Evolutionary conservation across 257 asterid species (phyloP), one percentile per base, ranked within the genome.

Genomic region (Perilla frutescens): DNA sequence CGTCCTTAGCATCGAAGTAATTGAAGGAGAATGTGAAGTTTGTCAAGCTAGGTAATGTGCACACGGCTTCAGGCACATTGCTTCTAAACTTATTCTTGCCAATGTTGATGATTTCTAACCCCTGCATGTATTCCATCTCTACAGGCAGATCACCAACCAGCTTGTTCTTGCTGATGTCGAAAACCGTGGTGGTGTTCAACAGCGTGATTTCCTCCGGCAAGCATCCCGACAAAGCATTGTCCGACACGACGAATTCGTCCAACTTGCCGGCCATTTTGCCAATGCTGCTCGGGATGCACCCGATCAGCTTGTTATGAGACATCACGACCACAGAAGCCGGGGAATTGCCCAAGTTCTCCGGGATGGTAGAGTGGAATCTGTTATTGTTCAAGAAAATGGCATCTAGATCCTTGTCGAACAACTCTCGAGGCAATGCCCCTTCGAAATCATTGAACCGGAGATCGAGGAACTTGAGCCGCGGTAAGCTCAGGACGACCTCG

Each of bases 361-460:
- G 96, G 11, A 89, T 85, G 56, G 8, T 60, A 0, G 90, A 89
- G 5, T 68, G 73, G 59, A 89, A 87, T 48, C 92, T 75, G 41
- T 89, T 89, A 64, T 73, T 60, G 60, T 89, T 89, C 81, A 87
- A 4, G 66, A 87, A 77, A 1, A 89, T 85, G 15, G 90, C 92
- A 40, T 89, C 96, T 3, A 89, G 82, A 1, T 72, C 57, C 78
- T 79, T 87, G n/a, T 82, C 76, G 61, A 89, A 89, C 2, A 89
- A 47, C 37, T 51, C 76, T 0, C 81, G 49, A 1, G 99, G 97
- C 72, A 94, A 29, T 34, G 49, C 74, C 9, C 99, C 99, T 59
- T 94, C 99, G 26, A 94, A 94, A 51, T 94, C 91, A 10, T 94
- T 94, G 86, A 75, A 94, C 82, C 99, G 68, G 10, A 94, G 77